These are phyloP conservation scores for Pseudocercospora eumusae DNA, from an alignment of 2,329 filamentous ascomycete species.

Conservation along the genomic window DNA sequence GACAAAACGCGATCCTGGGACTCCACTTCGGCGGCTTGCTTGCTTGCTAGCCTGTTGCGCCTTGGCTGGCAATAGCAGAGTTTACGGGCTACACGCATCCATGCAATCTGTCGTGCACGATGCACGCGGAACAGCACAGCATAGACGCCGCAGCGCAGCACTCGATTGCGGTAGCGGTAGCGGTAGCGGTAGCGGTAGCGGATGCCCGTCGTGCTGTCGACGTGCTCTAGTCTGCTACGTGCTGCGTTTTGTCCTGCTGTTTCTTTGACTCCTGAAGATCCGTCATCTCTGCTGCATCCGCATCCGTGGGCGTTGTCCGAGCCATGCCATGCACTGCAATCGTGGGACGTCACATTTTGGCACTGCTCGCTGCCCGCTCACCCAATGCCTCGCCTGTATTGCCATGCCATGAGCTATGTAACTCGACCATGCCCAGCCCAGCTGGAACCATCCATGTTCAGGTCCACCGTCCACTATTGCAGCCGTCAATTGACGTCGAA, in stretches of 20 bases:
- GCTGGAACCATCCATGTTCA: constrained; percentile 18
- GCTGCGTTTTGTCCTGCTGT: background rate
- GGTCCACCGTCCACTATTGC: constrained; percentile 24
- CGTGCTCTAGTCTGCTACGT: background rate
- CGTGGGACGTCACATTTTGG: constrained; percentile 12
- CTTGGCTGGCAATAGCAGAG: background rate
- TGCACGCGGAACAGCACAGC: constrained; percentile 12
- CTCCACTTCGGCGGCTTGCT: background rate
- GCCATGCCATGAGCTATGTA: background rate
- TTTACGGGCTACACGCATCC: constrained; percentile 8
- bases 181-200: constrained; percentile 6
- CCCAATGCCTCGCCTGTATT: constrained; percentile 1
- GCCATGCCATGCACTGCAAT: too few relatives aligned
- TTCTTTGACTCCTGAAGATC: constrained; percentile 14
- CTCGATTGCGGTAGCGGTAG: constrained; percentile 11
- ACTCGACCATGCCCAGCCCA: constrained; percentile 12
- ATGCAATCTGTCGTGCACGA: constrained; percentile 15
- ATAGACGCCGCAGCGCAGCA: background rate
- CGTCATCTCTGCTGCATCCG: background rate
- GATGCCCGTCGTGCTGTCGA: background rate
- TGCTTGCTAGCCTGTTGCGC: constrained; percentile 4
- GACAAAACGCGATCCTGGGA: constrained; percentile 10
- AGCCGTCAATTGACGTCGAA: constrained; percentile 25
- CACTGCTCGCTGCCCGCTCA: background rate
- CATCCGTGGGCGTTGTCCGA: background rate